Conservation (phyloP, 2,329 filamentous ascomycete species). For the Aspergillus sojae region DNA sequence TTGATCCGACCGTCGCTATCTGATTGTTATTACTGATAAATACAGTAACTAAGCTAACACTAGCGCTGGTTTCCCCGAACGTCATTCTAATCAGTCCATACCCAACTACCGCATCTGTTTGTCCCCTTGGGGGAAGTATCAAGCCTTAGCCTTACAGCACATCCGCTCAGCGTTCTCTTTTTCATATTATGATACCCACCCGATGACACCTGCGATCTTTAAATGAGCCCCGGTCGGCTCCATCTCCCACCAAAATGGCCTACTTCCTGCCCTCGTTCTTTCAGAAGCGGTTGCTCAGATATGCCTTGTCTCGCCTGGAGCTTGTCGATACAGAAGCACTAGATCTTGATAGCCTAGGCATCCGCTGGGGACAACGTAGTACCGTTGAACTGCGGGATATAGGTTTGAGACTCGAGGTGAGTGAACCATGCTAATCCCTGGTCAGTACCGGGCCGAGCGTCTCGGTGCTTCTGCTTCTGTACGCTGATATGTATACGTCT, state of each 20-base stretch:
- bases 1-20: slow-evolving; percentile 27
- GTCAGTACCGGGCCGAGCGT: not conserved
- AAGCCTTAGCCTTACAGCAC: slow-evolving; percentile 9
- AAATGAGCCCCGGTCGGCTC: slow-evolving; percentile 37
- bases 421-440: slow-evolving; percentile 25
- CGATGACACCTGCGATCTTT: slow-evolving; percentile 29
- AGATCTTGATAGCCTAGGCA: slow-evolving; percentile 82
- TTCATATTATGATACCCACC: slow-evolving; percentile 25
- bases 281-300: slow-evolving; percentile 86
- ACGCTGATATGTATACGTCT: slow-evolving; percentile 27
- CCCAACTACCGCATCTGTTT: slow-evolving; percentile 15
- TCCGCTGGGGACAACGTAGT: slow-evolving; percentile 78
- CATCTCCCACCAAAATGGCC: slow-evolving; percentile 58
- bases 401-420: slow-evolving; percentile 74
- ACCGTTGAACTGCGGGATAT: slow-evolving; percentile 87
- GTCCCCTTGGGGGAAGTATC: slow-evolving; percentile 7
- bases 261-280: slow-evolving; percentile 75
- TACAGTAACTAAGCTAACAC: slow-evolving; percentile 17
- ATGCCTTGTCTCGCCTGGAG: slow-evolving; percentile 79
- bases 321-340: slow-evolving; percentile 85
- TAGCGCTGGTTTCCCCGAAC: slow-evolving; percentile 28
- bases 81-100: slow-evolving; percentile 29
- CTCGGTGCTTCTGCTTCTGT: not conserved
- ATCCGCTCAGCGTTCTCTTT: slow-evolving; percentile 12
- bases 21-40: not conserved